Percentiles rank a stretch among this genome's conserved stretches.
phyloP scores from a whole-genome alignment of 1,284 basidiomycete genomes.

The Ceratobasidium sp. region DNA sequence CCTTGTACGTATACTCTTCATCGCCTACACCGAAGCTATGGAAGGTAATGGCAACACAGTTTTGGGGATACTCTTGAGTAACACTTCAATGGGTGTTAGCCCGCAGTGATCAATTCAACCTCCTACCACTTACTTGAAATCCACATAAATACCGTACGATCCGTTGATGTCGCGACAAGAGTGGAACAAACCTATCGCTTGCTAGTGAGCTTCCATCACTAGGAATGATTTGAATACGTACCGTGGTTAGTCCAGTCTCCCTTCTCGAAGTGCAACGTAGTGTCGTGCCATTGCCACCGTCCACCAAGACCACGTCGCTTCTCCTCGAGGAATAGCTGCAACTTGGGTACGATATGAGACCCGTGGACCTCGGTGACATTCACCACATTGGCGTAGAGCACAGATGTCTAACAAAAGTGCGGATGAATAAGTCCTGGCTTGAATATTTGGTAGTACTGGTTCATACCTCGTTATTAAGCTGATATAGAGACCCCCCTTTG shows the following conservation, averaged over 20 bases:
- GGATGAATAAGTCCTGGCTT: not conserved
- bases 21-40: slow-evolving; percentile 34
- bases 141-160: slow-evolving; percentile 33
- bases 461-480: slow-evolving; percentile 31
- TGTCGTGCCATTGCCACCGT: slow-evolving; percentile 32
- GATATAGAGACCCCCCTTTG: slow-evolving; percentile 20
- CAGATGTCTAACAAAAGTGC: slow-evolving; percentile 6
- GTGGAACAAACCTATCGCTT: slow-evolving; percentile 22
- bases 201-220: not conserved
- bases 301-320: slow-evolving; percentile 30
- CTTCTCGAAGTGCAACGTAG: slow-evolving; percentile 27
- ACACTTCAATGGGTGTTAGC: not conserved
- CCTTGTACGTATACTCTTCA: slow-evolving; percentile 3
- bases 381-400: slow-evolving; percentile 32
- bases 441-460: not conserved
- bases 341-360: slow-evolving; percentile 24
- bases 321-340: slow-evolving; percentile 27
- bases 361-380: slow-evolving; percentile 25
- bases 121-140: slow-evolving; percentile 21
- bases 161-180: slow-evolving; percentile 22
- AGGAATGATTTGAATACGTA: not conserved
- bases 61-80: slow-evolving; percentile 30
- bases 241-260: slow-evolving; percentile 33
- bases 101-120: no score
- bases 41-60: slow-evolving; percentile 25